Evolutionary conservation across 1,139 yeast species (phyloP).

Genomic region (Kodamaea suecica): DNA sequence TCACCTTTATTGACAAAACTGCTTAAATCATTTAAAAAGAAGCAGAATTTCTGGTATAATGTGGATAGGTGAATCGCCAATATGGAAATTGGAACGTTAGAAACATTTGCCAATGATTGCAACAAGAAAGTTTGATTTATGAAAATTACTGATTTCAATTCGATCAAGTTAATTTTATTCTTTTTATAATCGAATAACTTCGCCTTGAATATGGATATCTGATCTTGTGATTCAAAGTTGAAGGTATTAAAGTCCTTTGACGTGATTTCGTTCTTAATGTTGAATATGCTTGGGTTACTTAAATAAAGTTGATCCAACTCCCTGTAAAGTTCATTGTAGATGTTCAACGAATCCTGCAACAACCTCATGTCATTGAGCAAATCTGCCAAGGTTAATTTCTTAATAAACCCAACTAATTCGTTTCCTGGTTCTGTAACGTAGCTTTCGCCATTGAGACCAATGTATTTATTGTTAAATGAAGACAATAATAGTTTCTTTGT

Average conservation of each 20-base stretch:
- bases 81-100: constrained; percentile 27
- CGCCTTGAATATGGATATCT: constrained; percentile 18
- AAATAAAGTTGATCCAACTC: constrained; percentile 22
- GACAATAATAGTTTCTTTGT: constrained; percentile 53
- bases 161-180: constrained; percentile 24
- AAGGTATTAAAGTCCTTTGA: constrained; percentile 16
- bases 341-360: constrained; percentile 53
- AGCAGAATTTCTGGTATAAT: constrained; percentile 30
- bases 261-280: constrained; percentile 5
- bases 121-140: constrained; percentile 26
- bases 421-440: constrained; percentile 25
- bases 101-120: constrained; percentile 28
- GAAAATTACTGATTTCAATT: constrained; percentile 27
- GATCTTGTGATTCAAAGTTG: constrained; percentile 17
- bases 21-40: constrained; percentile 40
- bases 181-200: constrained; percentile 11
- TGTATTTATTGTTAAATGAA: constrained; percentile 54
- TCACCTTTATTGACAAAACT: constrained; percentile 16
- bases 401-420: constrained; percentile 14
- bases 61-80: constrained; percentile 33
- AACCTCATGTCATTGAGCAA: constrained; percentile 48
- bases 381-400: constrained; percentile 26
- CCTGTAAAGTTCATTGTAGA: constrained; percentile 38
- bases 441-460: constrained; percentile 34
- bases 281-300: constrained; percentile 21